Evolutionary conservation across 805 yeast species (phyloP).

Genomic region (Saturnispora hagleri): DNA sequence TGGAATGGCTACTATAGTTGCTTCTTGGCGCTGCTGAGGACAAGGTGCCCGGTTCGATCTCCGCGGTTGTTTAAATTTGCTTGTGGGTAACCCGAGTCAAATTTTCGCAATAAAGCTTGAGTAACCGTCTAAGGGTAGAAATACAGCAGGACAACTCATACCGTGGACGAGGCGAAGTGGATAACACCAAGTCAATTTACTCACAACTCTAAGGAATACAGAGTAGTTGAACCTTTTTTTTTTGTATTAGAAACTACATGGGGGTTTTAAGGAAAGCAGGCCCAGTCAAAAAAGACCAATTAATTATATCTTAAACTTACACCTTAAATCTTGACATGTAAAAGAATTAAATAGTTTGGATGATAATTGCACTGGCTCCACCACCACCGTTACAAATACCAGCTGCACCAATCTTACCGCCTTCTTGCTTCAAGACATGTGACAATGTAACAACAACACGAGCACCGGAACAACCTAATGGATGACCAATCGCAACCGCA

Average conservation of each 20-base stretch:
- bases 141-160: conserved; percentile 34
- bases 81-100: conserved; percentile 28
- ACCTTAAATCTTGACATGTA: not conserved
- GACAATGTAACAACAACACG: conserved; percentile 82
- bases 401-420: conserved; percentile 84
- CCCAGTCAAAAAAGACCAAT: too few relatives aligned
- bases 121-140: conserved; percentile 35
- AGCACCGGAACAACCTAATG: conserved; percentile 94
- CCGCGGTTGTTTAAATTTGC: conserved; percentile 27
- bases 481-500: conserved; percentile 93
- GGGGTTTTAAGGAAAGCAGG: too few relatives aligned
- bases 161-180: conserved; percentile 35
- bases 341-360: conserved; percentile 48
- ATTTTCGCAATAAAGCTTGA: conserved; percentile 25
- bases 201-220: not conserved
- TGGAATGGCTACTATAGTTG: conserved; percentile 1
- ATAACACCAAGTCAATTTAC: conserved; percentile 29
- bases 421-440: conserved; percentile 75
- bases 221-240: not conserved
- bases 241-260: too few relatives aligned
- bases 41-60: conserved; percentile 38
- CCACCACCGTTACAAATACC: conserved; percentile 99
- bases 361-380: conserved; percentile 90
- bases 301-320: not conserved
- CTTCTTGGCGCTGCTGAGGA: conserved; percentile 18